These are phyloP conservation scores for Penstemon davidsonii DNA, from an alignment of 257 asterid genomes.

Conservation along the genomic window DNA sequence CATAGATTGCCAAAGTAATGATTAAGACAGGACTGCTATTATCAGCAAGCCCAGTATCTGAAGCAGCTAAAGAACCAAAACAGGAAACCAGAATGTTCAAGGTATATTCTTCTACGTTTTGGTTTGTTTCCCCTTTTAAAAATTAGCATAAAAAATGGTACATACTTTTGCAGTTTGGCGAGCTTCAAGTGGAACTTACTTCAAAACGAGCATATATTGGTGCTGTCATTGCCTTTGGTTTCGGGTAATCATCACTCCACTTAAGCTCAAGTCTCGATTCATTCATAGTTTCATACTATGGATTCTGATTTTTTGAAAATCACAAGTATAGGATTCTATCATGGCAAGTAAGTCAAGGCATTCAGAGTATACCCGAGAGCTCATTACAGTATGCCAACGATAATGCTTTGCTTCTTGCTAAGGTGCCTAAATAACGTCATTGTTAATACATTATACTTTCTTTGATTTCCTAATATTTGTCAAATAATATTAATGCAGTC, in stretches of 20 bases:
- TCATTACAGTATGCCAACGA: slow-evolving; percentile 87
- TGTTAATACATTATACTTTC: slow-evolving; percentile 6
- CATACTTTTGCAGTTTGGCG: slow-evolving; percentile 69
- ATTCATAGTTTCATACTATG: slow-evolving; percentile 6
- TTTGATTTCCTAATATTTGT: not conserved
- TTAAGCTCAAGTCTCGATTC: slow-evolving; percentile 11
- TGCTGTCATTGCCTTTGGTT: slow-evolving; percentile 63
- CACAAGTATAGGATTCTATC: slow-evolving; percentile 57
- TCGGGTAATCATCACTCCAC: slow-evolving; percentile 49
- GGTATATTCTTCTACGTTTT: slow-evolving; percentile 39
- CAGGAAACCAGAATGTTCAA: slow-evolving; percentile 63
- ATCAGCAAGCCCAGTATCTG: slow-evolving; percentile 51
- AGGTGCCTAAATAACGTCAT: slow-evolving; percentile 43
- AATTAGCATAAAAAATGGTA: slow-evolving; percentile 12
- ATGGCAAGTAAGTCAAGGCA: slow-evolving; percentile 78
- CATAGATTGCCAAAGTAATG: slow-evolving; percentile 91
- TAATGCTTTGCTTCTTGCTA: slow-evolving; percentile 78
- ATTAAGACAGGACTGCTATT: slow-evolving; percentile 62
- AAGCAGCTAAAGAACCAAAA: slow-evolving; percentile 47
- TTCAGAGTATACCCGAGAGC: slow-evolving; percentile 70
- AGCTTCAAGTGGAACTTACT: slow-evolving; percentile 86
- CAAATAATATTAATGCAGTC: slow-evolving; percentile 53
- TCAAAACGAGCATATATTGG: slow-evolving; percentile 73
- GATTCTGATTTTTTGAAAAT: slow-evolving; percentile 22
- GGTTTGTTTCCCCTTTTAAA: not conserved